Evolutionary conservation across 192 early-diverging fungal species (phyloP).

Genomic region (Umbelopsis ramanniana): DNA sequence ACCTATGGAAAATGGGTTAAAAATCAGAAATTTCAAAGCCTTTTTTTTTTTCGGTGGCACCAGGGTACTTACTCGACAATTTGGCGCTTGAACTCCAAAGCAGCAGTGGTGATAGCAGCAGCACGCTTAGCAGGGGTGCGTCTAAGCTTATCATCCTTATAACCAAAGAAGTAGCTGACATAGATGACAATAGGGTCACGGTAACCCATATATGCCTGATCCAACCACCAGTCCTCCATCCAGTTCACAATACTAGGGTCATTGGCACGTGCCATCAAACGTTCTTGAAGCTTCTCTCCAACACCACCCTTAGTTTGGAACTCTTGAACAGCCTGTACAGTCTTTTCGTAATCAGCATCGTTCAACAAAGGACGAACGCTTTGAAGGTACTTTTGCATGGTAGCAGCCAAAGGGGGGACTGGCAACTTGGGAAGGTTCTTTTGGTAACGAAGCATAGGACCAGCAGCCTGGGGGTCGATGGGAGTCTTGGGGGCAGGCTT

Average conservation of each 20-base stretch:
- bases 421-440: slow-evolving; percentile 84
- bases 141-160: slow-evolving; percentile 86
- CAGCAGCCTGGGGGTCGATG: slow-evolving; percentile 41
- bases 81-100: slow-evolving; percentile 83
- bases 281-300: slow-evolving; percentile 84
- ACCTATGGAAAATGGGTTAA: slow-evolving; percentile 33
- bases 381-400: slow-evolving; percentile 81
- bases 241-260: slow-evolving; percentile 82
- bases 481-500: slow-evolving; percentile 21
- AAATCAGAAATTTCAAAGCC: too few species aligned
- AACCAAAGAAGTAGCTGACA: slow-evolving; percentile 96
- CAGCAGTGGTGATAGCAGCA: slow-evolving; percentile 87
- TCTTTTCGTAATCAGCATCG: slow-evolving; percentile 72
- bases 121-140: slow-evolving; percentile 82
- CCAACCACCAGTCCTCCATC: slow-evolving; percentile 98
- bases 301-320: slow-evolving; percentile 82
- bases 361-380: slow-evolving; percentile 75
- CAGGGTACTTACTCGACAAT: slow-evolving; percentile 63
- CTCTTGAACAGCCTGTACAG: slow-evolving; percentile 68
- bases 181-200: slow-evolving; percentile 95
- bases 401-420: slow-evolving; percentile 84
- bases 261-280: slow-evolving; percentile 76
- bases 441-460: slow-evolving; percentile 78
- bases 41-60: too few species aligned
- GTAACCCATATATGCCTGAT: slow-evolving; percentile 92